Conservation (phyloP, 2,329 filamentous ascomycete genomes). For the Colletotrichum theobromicola region DNA sequence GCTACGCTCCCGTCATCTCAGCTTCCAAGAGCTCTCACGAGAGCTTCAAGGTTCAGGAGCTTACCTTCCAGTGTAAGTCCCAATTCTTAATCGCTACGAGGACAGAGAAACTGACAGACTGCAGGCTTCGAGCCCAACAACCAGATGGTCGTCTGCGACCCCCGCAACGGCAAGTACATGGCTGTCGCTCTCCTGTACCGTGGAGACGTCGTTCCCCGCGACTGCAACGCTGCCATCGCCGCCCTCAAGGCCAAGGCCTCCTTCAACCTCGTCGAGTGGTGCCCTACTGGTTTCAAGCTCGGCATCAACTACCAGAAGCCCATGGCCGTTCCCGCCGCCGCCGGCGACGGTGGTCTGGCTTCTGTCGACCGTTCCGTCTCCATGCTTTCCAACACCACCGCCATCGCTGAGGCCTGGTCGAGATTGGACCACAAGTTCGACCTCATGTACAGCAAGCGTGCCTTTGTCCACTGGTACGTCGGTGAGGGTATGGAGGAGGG, state of each 20-base stretch:
- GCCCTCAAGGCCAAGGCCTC: conserved; percentile 73
- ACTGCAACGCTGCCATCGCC: conserved; percentile 71
- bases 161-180: conserved; percentile 79
- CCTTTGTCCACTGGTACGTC: conserved; percentile 81
- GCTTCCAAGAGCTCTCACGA: conserved; percentile 81
- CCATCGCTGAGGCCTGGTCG: conserved; percentile 76
- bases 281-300: conserved; percentile 77
- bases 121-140: conserved; percentile 78
- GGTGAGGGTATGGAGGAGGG: conserved; percentile 93
- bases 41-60: conserved; percentile 84
- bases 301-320: conserved; percentile 79
- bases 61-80: conserved; percentile 73
- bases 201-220: conserved; percentile 72
- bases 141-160: conserved; percentile 79
- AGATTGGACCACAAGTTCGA: conserved; percentile 78
- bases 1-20: conserved; percentile 74
- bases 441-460: conserved; percentile 80
- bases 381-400: conserved; percentile 78
- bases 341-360: conserved; percentile 63
- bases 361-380: conserved; percentile 68
- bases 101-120: conserved; percentile 26
- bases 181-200: conserved; percentile 75
- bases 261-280: conserved; percentile 79
- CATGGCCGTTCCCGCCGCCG: conserved; percentile 58
- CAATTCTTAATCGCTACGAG: neutral